Evolutionary conservation across 805 yeast species (phyloP), one percentile per base, ranked within the genome.

Genomic region (Tetrapisispora arboricola): DNA sequence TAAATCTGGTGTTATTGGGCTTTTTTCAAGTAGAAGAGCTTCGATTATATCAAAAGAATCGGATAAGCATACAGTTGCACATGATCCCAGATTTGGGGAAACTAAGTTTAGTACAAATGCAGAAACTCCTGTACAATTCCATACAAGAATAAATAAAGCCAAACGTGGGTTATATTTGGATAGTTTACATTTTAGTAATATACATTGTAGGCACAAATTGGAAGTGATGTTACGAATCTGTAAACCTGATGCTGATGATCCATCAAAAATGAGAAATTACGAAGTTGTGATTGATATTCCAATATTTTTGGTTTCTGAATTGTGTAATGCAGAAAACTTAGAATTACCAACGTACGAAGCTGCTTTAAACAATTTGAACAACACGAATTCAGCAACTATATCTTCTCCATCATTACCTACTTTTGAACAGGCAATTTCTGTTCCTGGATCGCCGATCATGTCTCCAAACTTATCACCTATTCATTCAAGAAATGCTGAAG

Each of bases 271-370:
- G 63, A 86, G 80, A 50, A 88, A 83, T 56, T 83, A 78, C 52
- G 94, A 83, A 50, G 88, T 83, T 17, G 75, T 83, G 33, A 81
- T 83, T 30, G 92, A 83, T 54, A 81, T 90, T 0, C 92, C 92
- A 0, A 67, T 83, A 28, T 68, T 72, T 24, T 55, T 76, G 16
- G 62, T 74, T n/a, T 71, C 77, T 11, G 64, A 63, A 26, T 48
- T 59, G 3, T 69, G 73, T 48, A 56, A 54, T 3, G 51, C 56
- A 18, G 67, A 61, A 7, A 66, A 57, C 42, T 54, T 64, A 43
- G 63, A 60, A 10, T 49, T 69, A 13, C 73, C 73, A 5, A 55
- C 61, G 2, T 68, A 68, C 34, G 51, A 49, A 3, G 50, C 41
- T 39, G 57, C 57, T 4, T 46, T 52, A 10, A 46, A 34, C 21